Percentiles rank a stretch among this genome's conserved stretches.
phyloP scores from a whole-genome alignment of 1,139 yeast genomes.

The Candida anutae region DNA sequence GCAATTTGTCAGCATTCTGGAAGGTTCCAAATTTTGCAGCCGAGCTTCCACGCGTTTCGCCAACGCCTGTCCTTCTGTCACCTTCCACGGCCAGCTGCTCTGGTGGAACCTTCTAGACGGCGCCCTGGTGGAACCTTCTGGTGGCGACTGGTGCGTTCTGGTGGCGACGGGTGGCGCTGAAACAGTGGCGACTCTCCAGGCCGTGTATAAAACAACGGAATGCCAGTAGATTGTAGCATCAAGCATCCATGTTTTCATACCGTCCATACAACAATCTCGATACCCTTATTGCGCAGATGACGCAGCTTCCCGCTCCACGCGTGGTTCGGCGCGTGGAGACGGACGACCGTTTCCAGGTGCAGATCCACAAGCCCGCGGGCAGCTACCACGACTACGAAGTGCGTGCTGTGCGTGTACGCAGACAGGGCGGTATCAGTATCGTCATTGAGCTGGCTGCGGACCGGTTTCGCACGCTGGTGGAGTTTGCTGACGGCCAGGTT shows the following conservation, averaged over 20 bases:
- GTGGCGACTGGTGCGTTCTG: too few relatives aligned
- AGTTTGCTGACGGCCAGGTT: neutral
- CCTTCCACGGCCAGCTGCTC: neutral
- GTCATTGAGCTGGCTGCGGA: neutral
- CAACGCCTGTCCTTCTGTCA: neutral
- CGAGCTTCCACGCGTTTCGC: neutral
- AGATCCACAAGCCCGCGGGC: constrained; percentile 29
- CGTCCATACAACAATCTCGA: too few relatives aligned
- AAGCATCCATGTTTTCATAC: too few relatives aligned
- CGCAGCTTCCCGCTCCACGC: constrained; percentile 20
- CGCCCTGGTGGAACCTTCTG: too few relatives aligned
- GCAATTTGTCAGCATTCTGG: neutral
- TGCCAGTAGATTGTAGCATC: too few relatives aligned
- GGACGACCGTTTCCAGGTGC: constrained; percentile 33
- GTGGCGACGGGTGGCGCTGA: too few relatives aligned
- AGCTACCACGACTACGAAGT: constrained; percentile 33
- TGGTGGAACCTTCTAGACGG: too few relatives aligned
- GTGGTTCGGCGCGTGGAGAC: constrained; percentile 30
- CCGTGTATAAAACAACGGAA: too few relatives aligned
- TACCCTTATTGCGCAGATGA: too few relatives aligned
- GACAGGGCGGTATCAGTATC: neutral
- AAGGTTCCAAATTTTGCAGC: neutral
- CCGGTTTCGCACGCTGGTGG: neutral
- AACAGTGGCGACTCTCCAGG: too few relatives aligned
- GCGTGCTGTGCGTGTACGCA: neutral